Base-by-base conservation (phyloP, 1,284 basidiomycete species). In the Exobasidium cylindrosporum region DNA sequence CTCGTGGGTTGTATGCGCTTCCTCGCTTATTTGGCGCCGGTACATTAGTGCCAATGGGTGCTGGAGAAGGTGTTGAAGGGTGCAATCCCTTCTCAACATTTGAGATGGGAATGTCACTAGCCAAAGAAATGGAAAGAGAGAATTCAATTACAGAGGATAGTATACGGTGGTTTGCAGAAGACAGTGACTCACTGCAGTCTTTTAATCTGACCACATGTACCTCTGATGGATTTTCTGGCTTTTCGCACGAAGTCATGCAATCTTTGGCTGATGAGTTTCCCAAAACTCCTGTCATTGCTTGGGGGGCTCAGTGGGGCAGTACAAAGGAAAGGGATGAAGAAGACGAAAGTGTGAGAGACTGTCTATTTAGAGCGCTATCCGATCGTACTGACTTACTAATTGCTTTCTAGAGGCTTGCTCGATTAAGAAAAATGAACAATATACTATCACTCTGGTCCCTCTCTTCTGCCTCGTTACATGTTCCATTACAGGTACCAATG, bases 111-210 rank as follows among this genome's bases (percentile, higher is more conserved):
- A 43, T 32, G 4, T 10, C 23, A n/a, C 44, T 57, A n/a, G 29
- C 35, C 26, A 30, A 24, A 23, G 17, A 60, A 23, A 26, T 57
- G 30, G 74, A 77, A 40, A 44, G 52, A 17, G 70, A 74, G 4
- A 61, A 69, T 29, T 65, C 68, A 26, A 63, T 70, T n/a, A 52
- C 70, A 28, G 76, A 78, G 35, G 69, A 71, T 14, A 67, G 67
- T 10, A 35, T 78, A 4, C 68, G 76, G 52, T 78, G 71, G 72
- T 70, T 76, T 31, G 67, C 72, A 0, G 76, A 78, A 53, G 73
- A 76, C 50, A 69, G 70, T 24, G 75, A 77, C 46, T 60, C 68
- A 4, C 64, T 77, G 23, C 76, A 78, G 44, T 70, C 69, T 6
- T 72, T 78, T 43, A 67, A 72, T 14, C 55, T 76, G 32, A 60